Evolutionary conservation across 2,329 filamentous ascomycete genomes (phyloP).

Genomic region (Colletotrichum musicola): DNA sequence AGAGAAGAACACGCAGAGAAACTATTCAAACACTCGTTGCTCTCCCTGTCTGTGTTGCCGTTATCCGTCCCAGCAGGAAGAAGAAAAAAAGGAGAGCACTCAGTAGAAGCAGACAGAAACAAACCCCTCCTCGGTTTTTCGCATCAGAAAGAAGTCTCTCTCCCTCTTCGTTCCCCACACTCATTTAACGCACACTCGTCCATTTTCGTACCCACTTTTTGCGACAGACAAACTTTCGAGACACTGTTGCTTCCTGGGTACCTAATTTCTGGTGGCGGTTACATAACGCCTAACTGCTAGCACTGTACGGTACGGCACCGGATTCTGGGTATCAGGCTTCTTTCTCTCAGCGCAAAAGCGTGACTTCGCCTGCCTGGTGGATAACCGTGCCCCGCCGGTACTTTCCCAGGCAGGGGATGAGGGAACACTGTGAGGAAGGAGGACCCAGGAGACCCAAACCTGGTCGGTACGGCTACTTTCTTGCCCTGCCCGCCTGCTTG

Average conservation of each 20-base stretch:
- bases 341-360: not conserved
- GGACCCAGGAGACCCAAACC: conserved; percentile 8
- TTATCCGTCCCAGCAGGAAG: not conserved
- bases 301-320: not conserved
- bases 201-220: conserved; percentile 11
- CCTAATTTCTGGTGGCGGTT: not conserved
- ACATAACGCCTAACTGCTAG: conserved; percentile 1
- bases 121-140: conserved; percentile 31
- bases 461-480: conserved; percentile 14
- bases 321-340: not conserved
- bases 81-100: not conserved
- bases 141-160: conserved; percentile 19
- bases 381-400: not conserved
- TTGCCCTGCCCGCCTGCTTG: not conserved
- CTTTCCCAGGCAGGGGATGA: not conserved
- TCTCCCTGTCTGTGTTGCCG: not conserved
- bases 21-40: not conserved
- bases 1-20: not conserved
- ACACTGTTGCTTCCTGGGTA: not conserved
- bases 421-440: no score
- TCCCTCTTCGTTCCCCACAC: conserved; percentile 34
- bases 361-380: not conserved
- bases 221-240: not conserved
- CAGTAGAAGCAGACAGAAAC: conserved; percentile 32
- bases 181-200: conserved; percentile 30